A percentile compares a stretch with the other conserved stretches of the same genome.
Evolutionary conservation across 345 rosid species (phyloP).

Genomic region (Gynandropsis gynandra): DNA sequence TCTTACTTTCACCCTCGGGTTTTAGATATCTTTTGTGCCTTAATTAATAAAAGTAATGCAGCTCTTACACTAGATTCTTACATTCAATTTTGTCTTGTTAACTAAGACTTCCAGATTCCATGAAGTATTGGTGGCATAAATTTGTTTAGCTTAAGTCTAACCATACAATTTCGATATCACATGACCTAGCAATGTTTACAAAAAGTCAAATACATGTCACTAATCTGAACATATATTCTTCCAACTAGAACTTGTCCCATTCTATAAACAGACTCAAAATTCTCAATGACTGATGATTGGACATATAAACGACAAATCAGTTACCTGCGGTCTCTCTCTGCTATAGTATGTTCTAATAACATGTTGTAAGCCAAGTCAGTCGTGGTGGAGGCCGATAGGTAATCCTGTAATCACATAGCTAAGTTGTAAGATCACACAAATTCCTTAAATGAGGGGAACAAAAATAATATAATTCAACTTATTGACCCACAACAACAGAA

Average conservation of each 20-base stretch:
- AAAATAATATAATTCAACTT: constrained; percentile 8
- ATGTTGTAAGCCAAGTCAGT: constrained; percentile 78
- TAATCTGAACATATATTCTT: not conserved
- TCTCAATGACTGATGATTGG: not conserved
- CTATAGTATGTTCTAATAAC: constrained; percentile 80
- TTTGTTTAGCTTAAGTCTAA: constrained; percentile 6
- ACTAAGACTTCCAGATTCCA: constrained; percentile 7
- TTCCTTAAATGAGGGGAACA: not conserved
- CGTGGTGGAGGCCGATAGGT: constrained; percentile 69
- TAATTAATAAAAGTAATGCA: constrained; percentile 6
- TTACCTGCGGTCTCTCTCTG: constrained; percentile 98
- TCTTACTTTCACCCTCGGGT: not conserved
- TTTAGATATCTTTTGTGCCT: not conserved
- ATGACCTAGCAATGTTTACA: constrained; percentile 1
- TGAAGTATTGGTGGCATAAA: not conserved
- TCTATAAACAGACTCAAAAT: not conserved
- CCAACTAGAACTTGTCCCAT: no score
- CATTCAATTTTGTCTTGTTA: not conserved
- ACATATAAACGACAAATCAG: not conserved
- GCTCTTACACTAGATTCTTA: constrained; percentile 8
- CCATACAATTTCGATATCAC: not conserved
- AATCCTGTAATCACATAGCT: constrained; percentile 55
- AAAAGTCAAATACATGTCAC: constrained; percentile 6
- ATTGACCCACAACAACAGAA: constrained; percentile 5
- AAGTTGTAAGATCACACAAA: constrained; percentile 13